Evolutionary conservation across 805 yeast species (phyloP), one percentile per base, ranked within the genome.

Genomic region (Metschnikowia drakensbergensis): DNA sequence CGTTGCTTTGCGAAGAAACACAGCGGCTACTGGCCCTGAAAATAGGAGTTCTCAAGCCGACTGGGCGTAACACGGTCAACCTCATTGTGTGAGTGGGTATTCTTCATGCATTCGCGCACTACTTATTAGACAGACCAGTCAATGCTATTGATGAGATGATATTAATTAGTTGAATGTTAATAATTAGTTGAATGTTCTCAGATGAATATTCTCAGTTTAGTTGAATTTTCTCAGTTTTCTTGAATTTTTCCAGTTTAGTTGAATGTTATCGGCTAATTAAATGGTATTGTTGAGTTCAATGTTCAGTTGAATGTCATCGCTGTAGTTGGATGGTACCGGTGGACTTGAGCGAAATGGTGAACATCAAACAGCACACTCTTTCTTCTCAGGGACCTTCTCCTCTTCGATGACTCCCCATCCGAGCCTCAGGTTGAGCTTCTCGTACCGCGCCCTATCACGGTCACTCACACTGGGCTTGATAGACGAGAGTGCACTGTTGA

Each of bases 391-490:
- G 11, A 62, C 53, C 39, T 64, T 69, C 9, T 67, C 66, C 30
- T 75, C 72, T 35, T 61, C 61, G 22, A 67, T 64, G 10, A 65
- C 65, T 27, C 80, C 81, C 90, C 89, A 84, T 0, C 90, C 92
- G 80, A 88, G 76, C 53, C 83, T 76, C 62, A 79, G 84, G 56
- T 84, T 86, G 60, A 89, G 68, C 54, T 76, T 72, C 50, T 88
- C 94, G 62, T 91, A 91, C 60, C 84, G 86, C 37, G 71, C 58
- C 53, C 97, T 77, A 61, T 91, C 97, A 52, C 74, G 76, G 61
- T 89, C 97, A 55, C 90, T 83, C 4, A 92, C 99, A 63, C 96
- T 86, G 0, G 98, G 97, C 53, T 85, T 84, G 17, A 94, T 88
- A 53, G 81, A 81, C 30, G 71, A 70, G 51, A 94, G 76, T 0